These are phyloP conservation scores for Oidiodendron maius DNA, from an alignment of 495 filamentous ascomycete genomes.

Conservation along the genomic window DNA sequence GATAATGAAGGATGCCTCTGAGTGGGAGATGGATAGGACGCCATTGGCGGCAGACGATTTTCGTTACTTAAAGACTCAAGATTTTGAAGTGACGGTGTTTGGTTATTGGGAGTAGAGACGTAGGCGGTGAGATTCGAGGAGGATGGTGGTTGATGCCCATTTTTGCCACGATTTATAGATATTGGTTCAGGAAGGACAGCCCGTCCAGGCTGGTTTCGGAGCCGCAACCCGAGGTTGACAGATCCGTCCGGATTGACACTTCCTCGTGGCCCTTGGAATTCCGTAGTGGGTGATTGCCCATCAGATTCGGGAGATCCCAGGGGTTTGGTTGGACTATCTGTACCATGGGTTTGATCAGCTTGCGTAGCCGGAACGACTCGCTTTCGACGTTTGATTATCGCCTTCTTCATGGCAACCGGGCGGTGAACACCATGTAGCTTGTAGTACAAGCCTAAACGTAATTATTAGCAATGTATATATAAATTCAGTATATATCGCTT, in stretches of 20 bases:
- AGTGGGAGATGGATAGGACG: slow-evolving; percentile 32
- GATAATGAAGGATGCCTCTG: slow-evolving; percentile 38
- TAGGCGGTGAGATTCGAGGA: slow-evolving; percentile 38
- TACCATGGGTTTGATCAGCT: slow-evolving; percentile 32
- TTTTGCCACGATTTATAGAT: slow-evolving; percentile 28
- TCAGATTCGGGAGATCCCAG: slow-evolving; percentile 31
- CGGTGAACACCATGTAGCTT: slow-evolving; percentile 93
- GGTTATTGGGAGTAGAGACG: slow-evolving; percentile 23
- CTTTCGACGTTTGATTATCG: slow-evolving; percentile 92
- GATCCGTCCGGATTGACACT: slow-evolving; percentile 48
- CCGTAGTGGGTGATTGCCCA: slow-evolving; percentile 34
- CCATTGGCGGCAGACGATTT: slow-evolving; percentile 48
- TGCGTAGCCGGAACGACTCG: slow-evolving; percentile 81
- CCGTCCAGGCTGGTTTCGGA: slow-evolving; percentile 28
- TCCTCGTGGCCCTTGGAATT: slow-evolving; percentile 32
- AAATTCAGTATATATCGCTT: no score
- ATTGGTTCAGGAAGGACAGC: slow-evolving; percentile 42
- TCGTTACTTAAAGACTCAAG: slow-evolving; percentile 43
- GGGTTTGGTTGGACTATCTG: slow-evolving; percentile 27
- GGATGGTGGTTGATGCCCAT: slow-evolving; percentile 25
- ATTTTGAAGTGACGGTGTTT: slow-evolving; percentile 27
- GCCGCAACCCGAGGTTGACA: slow-evolving; percentile 54
- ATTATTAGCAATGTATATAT: background rate
- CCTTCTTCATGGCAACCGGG: slow-evolving; percentile 95
- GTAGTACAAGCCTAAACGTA: slow-evolving; percentile 75